Conservation (phyloP, 1,284 basidiomycete genomes). For the Trichosporon sp. region DNA sequence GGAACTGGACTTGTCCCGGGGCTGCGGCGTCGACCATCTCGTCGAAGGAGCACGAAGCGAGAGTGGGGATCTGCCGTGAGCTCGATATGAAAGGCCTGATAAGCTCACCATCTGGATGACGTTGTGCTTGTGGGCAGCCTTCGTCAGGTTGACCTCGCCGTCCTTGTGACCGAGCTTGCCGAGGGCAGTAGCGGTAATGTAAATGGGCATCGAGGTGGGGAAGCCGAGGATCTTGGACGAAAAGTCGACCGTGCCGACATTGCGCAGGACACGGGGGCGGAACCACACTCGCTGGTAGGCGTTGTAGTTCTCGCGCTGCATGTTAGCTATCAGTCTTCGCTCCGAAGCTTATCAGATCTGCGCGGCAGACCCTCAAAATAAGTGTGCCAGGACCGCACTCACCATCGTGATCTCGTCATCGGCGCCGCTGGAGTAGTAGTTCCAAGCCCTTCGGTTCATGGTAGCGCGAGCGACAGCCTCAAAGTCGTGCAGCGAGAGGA, state of each 20-base stretch:
- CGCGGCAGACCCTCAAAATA: not conserved
- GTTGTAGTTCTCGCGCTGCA: constrained; percentile 69
- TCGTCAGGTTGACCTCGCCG: constrained; percentile 82
- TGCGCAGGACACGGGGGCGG: constrained; percentile 78
- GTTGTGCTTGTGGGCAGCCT: constrained; percentile 69
- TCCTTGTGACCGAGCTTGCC: constrained; percentile 90
- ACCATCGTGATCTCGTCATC: constrained; percentile 78
- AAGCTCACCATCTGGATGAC: constrained; percentile 78
- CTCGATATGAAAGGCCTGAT: not conserved
- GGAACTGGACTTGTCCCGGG: constrained; percentile 68
- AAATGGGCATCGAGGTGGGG: constrained; percentile 69
- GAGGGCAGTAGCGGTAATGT: constrained; percentile 54
- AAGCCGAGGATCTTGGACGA: constrained; percentile 72
- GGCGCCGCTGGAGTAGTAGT: constrained; percentile 79
- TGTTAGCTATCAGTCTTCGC: constrained; percentile 15
- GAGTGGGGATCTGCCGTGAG: constrained; percentile 64
- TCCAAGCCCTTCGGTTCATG: constrained; percentile 77
- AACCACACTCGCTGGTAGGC: constrained; percentile 92
- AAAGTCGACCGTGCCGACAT: constrained; percentile 75
- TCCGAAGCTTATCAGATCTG: not conserved
- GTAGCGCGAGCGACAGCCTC: constrained; percentile 71
- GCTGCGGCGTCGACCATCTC: constrained; percentile 75
- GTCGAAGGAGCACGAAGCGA: constrained; percentile 79
- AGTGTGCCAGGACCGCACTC: constrained; percentile 8
- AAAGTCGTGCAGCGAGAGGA: constrained; percentile 85